Evolutionary conservation across 2,329 filamentous ascomycete species (phyloP), one percentile per base, ranked within the genome.

Genomic region (Calonectria crousiana): DNA sequence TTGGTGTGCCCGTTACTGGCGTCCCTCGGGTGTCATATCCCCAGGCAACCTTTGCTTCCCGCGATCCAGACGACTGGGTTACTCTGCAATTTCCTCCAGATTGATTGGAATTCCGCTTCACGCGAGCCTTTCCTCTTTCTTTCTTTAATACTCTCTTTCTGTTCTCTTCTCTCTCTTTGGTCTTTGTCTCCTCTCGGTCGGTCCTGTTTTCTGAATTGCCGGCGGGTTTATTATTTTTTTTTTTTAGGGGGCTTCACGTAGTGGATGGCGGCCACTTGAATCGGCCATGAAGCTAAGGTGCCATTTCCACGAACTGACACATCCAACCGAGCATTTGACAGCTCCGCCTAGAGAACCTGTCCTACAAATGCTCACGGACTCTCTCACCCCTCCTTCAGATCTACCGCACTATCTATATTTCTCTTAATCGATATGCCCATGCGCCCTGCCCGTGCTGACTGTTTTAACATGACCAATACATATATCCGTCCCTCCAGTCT

Each of bases 81-180:
- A 64, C 64, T 71, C 56, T 38, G 69, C 67, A 79, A 78, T 77
- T 67, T 77, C 74, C 76, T 80, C 67, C 77, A 73, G 74, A 67
- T 74, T 78, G 78, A 73, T 75, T 81, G 79, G 74, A 78, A 80
- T 80, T 78, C 62, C 49, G 38, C 49, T 30, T 49, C 60, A 65
- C 71, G 56, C 58, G 47, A 44, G 11, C n/a, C 11, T 64, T 26
- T 38, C 69, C 60, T 52, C 32, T 69, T 64, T 47, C 67, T 70
- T 73, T 56, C 74, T 67, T 47, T 23, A 34, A 11, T 30, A 13
- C 26, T 18, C 20, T 16, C 4, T 44, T 44, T 44, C 23, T 13
- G 49, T 41, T 41, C 36, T 72, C 41, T 44, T 34, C 32, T 56
- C 58, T 47, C 23, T 53, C 41, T 6, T 18, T 49, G 14, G 23